A percentile compares a stretch with the other conserved stretches of the same genome.
Evolutionary conservation across 441 rosid genomes (phyloP).

Genomic region (Pelargonium citronellum): DNA sequence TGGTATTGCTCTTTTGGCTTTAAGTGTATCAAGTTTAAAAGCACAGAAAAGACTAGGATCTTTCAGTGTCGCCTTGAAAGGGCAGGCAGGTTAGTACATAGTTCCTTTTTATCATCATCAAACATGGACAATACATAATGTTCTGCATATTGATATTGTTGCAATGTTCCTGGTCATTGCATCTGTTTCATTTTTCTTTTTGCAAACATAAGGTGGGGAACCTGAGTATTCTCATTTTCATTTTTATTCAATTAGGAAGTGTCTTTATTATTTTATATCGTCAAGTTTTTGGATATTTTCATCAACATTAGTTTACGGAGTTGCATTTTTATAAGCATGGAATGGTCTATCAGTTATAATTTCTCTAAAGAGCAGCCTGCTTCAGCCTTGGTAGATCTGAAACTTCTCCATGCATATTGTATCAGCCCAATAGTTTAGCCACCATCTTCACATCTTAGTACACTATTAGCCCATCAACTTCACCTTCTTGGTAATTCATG

Average conservation of each 20-base stretch:
- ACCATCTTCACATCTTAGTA: not conserved
- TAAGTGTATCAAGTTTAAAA: constrained; percentile 66
- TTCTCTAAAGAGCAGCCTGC: too few species aligned
- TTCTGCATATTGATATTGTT: not conserved
- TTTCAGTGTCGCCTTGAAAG: constrained; percentile 46
- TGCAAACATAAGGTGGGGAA: not conserved
- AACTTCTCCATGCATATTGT: too few species aligned
- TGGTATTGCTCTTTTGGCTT: constrained; percentile 67
- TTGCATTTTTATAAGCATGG: too few species aligned
- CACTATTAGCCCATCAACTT: not conserved
- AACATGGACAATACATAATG: not conserved
- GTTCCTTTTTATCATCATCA: too few species aligned
- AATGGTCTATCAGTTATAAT: too few species aligned
- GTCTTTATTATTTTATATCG: too few species aligned
- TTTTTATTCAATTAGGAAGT: too few species aligned
- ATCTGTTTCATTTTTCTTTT: not conserved
- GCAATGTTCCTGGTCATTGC: not conserved
- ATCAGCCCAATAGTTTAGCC: not conserved
- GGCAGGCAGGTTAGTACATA: constrained; percentile 70
- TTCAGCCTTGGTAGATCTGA: not conserved
- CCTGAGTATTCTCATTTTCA: too few species aligned
- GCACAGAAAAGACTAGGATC: constrained; percentile 45
- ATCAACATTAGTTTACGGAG: too few species aligned
- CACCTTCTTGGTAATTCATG: not conserved
- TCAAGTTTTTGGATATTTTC: too few species aligned